Base-by-base conservation (phyloP, 1,284 basidiomycete genomes). In the Taiwanofungus camphoratus region DNA sequence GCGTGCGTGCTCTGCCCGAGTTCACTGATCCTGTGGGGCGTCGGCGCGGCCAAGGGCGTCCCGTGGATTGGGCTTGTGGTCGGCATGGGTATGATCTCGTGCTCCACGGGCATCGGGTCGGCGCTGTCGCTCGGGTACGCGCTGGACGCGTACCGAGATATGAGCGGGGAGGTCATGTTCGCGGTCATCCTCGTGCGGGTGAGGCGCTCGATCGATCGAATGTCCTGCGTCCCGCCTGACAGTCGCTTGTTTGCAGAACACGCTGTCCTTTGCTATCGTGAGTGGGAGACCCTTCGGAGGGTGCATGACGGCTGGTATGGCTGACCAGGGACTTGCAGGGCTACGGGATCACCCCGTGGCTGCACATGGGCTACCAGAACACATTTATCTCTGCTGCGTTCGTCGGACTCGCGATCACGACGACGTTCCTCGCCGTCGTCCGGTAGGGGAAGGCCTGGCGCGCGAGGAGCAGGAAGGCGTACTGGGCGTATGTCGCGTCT, bases 291-390 rank as follows among this genome's bases (percentile, higher is more conserved):
- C 31, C 8, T 6, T 33, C 18, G 31, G 27, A 9, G 27, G 9
- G 27, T 29, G 27, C 27, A n/a, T 29, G 27, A n/a, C 9, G n/a
- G 27, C 9, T 29, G 27, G n/a, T n/a, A n/a, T n/a, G n/a, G n/a
- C n/a, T n/a, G n/a, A n/a, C n/a, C n/a, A n/a, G n/a, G n/a, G n/a
- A 8, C 22, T 2, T 36, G n/a, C 35, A 36, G 35, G 35, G 35
- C 12, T 36, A 36, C 20, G 35, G 35, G 22, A 36, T 36, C n/a
- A 36, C 35, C 16, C 35, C 35, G n/a, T 36, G 35, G 35, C 35
- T 36, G 16, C 35, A 36, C 19, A 36, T 36, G 16, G 35, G 35
- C n/a, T 24, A 21, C 11, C 35, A 36, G 35, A 36, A 36, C 35
- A 36, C 35, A 20, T 36, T 36, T 16, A 21, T 36, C 15, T 21